A percentile compares a stretch with the other conserved stretches of the same genome.
Evolutionary conservation across 129 eudicot genomes (phyloP).

Genomic region (Flaveria bidentis): DNA sequence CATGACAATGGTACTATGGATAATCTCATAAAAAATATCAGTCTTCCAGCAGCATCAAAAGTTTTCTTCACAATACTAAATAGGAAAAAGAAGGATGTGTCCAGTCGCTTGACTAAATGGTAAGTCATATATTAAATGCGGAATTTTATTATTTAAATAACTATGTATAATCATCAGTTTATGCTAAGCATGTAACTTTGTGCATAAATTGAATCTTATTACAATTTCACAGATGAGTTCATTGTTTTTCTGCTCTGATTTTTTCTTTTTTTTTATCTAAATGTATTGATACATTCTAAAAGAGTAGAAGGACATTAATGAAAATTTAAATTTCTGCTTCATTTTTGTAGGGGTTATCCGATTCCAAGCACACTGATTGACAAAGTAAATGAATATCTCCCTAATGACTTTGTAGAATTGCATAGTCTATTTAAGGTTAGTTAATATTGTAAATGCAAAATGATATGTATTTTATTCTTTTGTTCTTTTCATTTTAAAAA

Average conservation of each 20-base stretch:
- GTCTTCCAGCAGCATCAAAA: slow-evolving; percentile 52
- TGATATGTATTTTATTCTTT: neutral
- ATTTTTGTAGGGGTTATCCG: slow-evolving; percentile 79
- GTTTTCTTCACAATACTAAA: slow-evolving; percentile 53
- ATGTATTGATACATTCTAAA: neutral
- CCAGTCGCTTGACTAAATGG: slow-evolving; percentile 70
- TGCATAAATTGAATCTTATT: neutral
- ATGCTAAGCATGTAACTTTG: neutral
- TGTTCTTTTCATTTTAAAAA: neutral
- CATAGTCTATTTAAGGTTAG: slow-evolving; percentile 55
- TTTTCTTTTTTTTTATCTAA: too few species aligned
- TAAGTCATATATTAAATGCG: slow-evolving; percentile 26
- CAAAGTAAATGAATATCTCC: slow-evolving; percentile 75
- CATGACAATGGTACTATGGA: slow-evolving; percentile 32
- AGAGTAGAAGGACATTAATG: neutral
- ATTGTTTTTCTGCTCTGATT: neutral
- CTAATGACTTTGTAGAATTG: slow-evolving; percentile 58
- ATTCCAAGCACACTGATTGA: slow-evolving; percentile 73
- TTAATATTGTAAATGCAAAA: neutral
- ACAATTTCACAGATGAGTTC: neutral
- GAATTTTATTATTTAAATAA: neutral
- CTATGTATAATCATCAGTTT: neutral
- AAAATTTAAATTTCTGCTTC: slow-evolving; percentile 8
- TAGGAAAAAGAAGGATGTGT: slow-evolving; percentile 58
- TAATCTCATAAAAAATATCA: slow-evolving; percentile 25